Base-by-base conservation (phyloP, 768 basidiomycete genomes). In the Leucocoprinus birnbaumii region DNA sequence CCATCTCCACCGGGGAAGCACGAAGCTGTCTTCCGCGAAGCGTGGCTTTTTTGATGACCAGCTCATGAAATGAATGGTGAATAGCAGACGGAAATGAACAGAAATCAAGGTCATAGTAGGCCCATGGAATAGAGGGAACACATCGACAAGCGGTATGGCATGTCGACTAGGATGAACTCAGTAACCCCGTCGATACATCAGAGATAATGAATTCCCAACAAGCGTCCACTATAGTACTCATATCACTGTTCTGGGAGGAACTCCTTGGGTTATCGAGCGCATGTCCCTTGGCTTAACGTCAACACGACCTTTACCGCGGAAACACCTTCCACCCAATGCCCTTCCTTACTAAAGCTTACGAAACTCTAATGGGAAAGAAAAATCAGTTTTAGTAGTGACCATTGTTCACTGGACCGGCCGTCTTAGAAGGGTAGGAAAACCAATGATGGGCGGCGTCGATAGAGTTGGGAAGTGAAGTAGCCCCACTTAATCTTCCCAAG, bases 211-310 rank as follows among this genome's bases (percentile, higher is more conserved):
- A 47, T 13, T 13, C 7, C 19, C 6, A 14, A 25, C 14, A 25
- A 14, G 5, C n/a, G n/a, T 27, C n/a, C n/a, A 38, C 38, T 7
- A 38, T 38, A 31, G 47, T 11, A 42, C n/a, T 41, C 19, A 22
- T 26, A 49, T 44, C 40, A 25, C 54, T 43, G 47, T 49, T 55
- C 54, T 55, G 26, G 47, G 54, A 19, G 14, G 34, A 22, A n/a
- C 40, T 42, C 46, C 46, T 55, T 42, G 38, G 54, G 27, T 8
- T 27, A 16, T n/a, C 35, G 34, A 49, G 54, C 31, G 34, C 47
- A 55, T 13, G 38, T n/a, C 11, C 16, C 46, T 55, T 48, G 53
- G 45, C 46, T 48, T 48, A 46, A 48, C 54, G 54, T 41, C 47
- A 49, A 22, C 27, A 25, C n/a, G 14, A 27, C 21, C 38, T 55